Conservation (phyloP, 192 early-diverging fungal species). For the Ramicandelaber brevisporus region DNA sequence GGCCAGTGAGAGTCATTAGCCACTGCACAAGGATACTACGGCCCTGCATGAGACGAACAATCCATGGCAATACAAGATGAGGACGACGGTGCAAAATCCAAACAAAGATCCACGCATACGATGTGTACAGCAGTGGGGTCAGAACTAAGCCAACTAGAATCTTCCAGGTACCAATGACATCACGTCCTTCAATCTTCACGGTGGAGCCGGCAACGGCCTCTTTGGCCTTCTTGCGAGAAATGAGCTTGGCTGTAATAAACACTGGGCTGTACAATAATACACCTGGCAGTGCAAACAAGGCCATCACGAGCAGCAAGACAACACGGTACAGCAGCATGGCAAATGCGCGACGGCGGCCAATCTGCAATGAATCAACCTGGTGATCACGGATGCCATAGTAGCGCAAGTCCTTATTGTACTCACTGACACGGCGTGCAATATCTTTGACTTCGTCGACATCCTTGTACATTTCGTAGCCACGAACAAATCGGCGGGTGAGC, state of each 20-base stretch:
- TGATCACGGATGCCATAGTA: slow-evolving; percentile 91
- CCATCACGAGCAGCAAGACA: slow-evolving; percentile 39
- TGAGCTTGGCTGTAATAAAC: slow-evolving; percentile 13
- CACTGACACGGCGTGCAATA: slow-evolving; percentile 41
- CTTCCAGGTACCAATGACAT: slow-evolving; percentile 95
- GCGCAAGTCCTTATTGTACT: slow-evolving; percentile 70
- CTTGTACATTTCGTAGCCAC: slow-evolving; percentile 59
- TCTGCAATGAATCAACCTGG: slow-evolving; percentile 62
- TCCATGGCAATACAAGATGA: too few species aligned
- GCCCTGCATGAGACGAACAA: too few species aligned
- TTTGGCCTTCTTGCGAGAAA: slow-evolving; percentile 19
- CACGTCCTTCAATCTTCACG: slow-evolving; percentile 83
- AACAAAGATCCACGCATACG: slow-evolving; percentile 35
- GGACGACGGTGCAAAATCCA: slow-evolving; percentile 13
- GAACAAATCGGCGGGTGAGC: slow-evolving; percentile 67
- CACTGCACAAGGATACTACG: too few species aligned
- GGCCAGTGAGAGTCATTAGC: slow-evolving; percentile 14
- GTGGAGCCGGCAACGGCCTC: slow-evolving; percentile 68
- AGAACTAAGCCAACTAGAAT: slow-evolving; percentile 48
- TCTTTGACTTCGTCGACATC: slow-evolving; percentile 61
- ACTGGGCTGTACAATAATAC: slow-evolving; percentile 23
- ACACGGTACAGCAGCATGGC: slow-evolving; percentile 41
- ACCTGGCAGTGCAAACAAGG: slow-evolving; percentile 64
- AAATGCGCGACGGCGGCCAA: slow-evolving; percentile 36
- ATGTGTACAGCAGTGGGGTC: slow-evolving; percentile 42